These are phyloP conservation scores for Emergomyces orientalis DNA, from an alignment of 2,329 filamentous ascomycete genomes.

Conservation along the genomic window DNA sequence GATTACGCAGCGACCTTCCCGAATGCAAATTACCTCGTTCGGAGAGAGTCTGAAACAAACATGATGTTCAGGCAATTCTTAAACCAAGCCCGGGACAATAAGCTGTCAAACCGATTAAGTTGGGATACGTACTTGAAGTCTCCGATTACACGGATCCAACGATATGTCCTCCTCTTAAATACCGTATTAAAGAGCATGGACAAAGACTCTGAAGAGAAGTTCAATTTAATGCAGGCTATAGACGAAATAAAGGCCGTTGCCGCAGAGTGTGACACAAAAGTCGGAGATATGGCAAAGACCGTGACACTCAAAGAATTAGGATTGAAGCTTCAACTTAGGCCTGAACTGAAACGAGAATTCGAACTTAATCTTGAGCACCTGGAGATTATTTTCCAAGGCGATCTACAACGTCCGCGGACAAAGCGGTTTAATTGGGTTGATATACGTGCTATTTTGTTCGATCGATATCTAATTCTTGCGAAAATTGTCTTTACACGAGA, in stretches of 20 bases:
- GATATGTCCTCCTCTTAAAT: constrained; percentile 73
- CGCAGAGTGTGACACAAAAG: constrained; percentile 80
- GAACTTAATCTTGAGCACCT: constrained; percentile 85
- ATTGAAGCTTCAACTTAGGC: constrained; percentile 71
- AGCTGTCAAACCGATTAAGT: constrained; percentile 69
- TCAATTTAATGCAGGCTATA: constrained; percentile 72
- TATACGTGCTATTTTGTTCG: constrained; percentile 85
- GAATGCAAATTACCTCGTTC: constrained; percentile 69
- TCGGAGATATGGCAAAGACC: constrained; percentile 86
- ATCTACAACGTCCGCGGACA: constrained; percentile 78
- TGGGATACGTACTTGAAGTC: constrained; percentile 94
- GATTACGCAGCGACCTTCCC: constrained; percentile 87
- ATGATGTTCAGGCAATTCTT: constrained; percentile 78
- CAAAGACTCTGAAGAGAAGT: constrained; percentile 80
- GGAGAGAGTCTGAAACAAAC: constrained; percentile 76
- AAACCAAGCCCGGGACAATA: constrained; percentile 67
- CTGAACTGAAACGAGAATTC: constrained; percentile 73
- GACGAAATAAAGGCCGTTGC: constrained; percentile 87
- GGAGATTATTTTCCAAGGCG: constrained; percentile 81
- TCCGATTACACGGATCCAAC: constrained; percentile 83
- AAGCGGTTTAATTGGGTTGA: constrained; percentile 90
- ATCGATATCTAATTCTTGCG: constrained; percentile 89
- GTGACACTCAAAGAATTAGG: constrained; percentile 79
- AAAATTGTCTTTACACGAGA: constrained; percentile 65
- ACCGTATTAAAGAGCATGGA: constrained; percentile 78